phyloP scores from a whole-genome alignment of 148 eudicot species.

The Fagopyrum tataricum region DNA sequence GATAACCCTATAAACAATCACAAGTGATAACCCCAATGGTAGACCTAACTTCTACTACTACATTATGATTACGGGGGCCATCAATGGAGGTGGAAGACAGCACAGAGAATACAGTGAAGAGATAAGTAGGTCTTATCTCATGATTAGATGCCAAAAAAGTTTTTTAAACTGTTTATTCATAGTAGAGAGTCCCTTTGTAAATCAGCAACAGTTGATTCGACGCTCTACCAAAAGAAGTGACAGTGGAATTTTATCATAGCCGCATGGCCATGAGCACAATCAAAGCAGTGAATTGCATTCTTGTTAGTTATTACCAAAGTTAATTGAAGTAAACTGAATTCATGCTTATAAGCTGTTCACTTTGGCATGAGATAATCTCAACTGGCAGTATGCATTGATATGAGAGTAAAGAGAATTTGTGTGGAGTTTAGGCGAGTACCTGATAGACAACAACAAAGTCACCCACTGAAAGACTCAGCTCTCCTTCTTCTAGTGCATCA shows the following conservation, averaged over 20 bases:
- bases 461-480: constrained; percentile 49
- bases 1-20: too few relatives aligned
- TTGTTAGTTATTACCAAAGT: too few relatives aligned
- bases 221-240: not conserved
- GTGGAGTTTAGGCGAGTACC: constrained; percentile 24
- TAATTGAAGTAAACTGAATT: too few relatives aligned
- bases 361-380: too few relatives aligned
- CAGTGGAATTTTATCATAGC: not conserved
- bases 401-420: not conserved
- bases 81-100: not conserved
- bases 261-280: not conserved
- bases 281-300: not conserved
- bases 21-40: not conserved
- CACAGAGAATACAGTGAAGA: not conserved
- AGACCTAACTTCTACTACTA: not conserved
- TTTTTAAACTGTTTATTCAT: not conserved
- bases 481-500: constrained; percentile 74
- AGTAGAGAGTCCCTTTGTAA: not conserved
- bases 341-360: too few relatives aligned
- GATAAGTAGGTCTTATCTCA: not conserved
- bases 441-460: constrained; percentile 60
- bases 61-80: not conserved
- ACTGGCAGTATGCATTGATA: not conserved
- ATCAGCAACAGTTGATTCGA: constrained; percentile 7
- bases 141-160: constrained; percentile 2